These are phyloP conservation scores for Plasmodium chabaudi DNA, from an alignment of 169 alveolate genomes.

Conservation along the genomic window DNA sequence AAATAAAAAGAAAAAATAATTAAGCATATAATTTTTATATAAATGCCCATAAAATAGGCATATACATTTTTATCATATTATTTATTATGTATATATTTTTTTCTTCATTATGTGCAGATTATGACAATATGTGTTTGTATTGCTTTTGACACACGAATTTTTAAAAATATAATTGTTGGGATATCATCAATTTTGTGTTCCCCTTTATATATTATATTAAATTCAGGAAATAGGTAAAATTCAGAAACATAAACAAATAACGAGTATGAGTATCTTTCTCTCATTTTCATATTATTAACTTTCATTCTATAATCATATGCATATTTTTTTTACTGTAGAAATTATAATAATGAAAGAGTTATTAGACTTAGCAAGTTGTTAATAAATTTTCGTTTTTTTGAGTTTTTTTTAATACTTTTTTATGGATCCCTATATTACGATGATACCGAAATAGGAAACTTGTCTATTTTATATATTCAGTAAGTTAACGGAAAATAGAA, in stretches of 20 bases:
- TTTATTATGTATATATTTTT: not conserved
- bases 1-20: conserved; percentile 3
- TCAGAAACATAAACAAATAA: not conserved
- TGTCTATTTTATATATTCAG: conserved; percentile 58
- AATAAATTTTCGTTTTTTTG: conserved; percentile 73
- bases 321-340: conserved; percentile 13
- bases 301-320: too few relatives aligned
- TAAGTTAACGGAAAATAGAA: conserved; percentile 3
- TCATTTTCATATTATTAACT: too few relatives aligned
- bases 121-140: conserved; percentile 74
- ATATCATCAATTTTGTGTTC: conserved; percentile 73
- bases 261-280: not conserved
- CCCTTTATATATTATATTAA: conserved; percentile 62
- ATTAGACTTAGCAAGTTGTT: conserved; percentile 66
- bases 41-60: too few relatives aligned
- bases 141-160: conserved; percentile 73
- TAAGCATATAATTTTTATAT: not conserved
- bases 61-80: too few relatives aligned
- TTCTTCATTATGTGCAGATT: conserved; percentile 15
- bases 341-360: conserved; percentile 69
- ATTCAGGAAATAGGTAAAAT: conserved; percentile 62
- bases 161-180: conserved; percentile 74
- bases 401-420: conserved; percentile 74
- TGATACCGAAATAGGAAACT: conserved; percentile 68
- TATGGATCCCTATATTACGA: conserved; percentile 72